Evolutionary conservation across 2,329 filamentous ascomycete species (phyloP).

Genomic region (Alternaria panax): DNA sequence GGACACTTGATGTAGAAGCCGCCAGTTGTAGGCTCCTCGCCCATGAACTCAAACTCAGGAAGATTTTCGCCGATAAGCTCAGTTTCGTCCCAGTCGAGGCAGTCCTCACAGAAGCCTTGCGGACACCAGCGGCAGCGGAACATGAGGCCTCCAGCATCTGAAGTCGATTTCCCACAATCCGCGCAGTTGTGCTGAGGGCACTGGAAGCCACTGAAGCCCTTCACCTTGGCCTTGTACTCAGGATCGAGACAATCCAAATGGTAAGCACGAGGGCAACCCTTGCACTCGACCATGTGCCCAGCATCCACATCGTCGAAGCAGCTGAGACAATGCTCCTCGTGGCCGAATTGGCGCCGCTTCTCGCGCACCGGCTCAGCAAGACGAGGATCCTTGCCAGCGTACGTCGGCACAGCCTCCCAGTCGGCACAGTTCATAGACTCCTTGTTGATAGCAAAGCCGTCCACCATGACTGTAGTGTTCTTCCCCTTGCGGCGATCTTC

Average conservation of each 20-base stretch:
- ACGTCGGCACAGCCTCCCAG: slow-evolving; percentile 66
- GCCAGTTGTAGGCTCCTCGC: slow-evolving; percentile 51
- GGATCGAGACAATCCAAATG: slow-evolving; percentile 60
- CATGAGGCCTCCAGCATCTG: slow-evolving; percentile 58
- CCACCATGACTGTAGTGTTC: slow-evolving; percentile 64
- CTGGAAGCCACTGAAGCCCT: slow-evolving; percentile 56
- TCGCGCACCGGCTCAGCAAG: slow-evolving; percentile 58
- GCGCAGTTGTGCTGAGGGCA: slow-evolving; percentile 65
- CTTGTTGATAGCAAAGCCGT: slow-evolving; percentile 64
- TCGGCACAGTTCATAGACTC: slow-evolving; percentile 61
- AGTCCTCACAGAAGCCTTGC: slow-evolving; percentile 65
- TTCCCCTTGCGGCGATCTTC: slow-evolving; percentile 63
- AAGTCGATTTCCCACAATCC: slow-evolving; percentile 61
- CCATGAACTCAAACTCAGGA: slow-evolving; percentile 61
- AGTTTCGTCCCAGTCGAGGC: slow-evolving; percentile 61
- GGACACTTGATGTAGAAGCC: slow-evolving; percentile 63
- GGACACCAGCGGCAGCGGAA: slow-evolving; percentile 65
- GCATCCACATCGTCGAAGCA: slow-evolving; percentile 55
- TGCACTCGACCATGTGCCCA: slow-evolving; percentile 58
- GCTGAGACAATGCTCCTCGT: slow-evolving; percentile 61
- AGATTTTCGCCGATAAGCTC: slow-evolving; percentile 61
- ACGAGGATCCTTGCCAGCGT: slow-evolving; percentile 63
- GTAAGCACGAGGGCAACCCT: slow-evolving; percentile 62
- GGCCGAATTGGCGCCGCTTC: slow-evolving; percentile 57
- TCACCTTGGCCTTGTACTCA: slow-evolving; percentile 53